Evolutionary conservation across 352 stramenopile species (phyloP), one percentile per base, ranked within the genome.

Genomic region (Globisporangium takayamanum): DNA sequence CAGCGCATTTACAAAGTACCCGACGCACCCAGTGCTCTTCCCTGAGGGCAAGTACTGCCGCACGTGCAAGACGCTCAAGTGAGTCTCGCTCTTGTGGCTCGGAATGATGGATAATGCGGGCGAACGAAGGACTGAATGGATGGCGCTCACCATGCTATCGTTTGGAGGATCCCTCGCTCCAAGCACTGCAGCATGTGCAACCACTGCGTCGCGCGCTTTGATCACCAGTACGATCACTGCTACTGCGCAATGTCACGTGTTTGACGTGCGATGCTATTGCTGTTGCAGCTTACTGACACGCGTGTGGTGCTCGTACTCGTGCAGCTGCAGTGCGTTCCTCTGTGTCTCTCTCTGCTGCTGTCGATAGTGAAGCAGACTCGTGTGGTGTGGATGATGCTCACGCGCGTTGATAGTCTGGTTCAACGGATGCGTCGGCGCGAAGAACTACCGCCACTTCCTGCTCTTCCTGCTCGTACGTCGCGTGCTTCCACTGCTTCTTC

Each of bases 121-220:
- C 14, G 36, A 15, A n/a, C 47, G 25, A 36, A 36, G 3, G 30
- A 7, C 3, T 36, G 30, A 36, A 36, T 4, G 33, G 6, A 39
- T 6, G 22, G 7, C 47, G 14, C 22, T 20, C 46, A 25, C 54
- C 30, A 42, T 14, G 26, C 16, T 14, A 14, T 53, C 14, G 37
- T 51, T 15, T 55, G 26, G 47, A 92, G 81, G 56, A 55, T 94
- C 12, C 85, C 89, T 7, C 69, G 89, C 16, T 96, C 85, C 33
- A 97, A 97, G 67, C 89, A 97, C 73, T 97, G 89, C 53, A 64
- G 84, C 45, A 66, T 96, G 56, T 97, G 89, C 70, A 85, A 95
- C 50, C 76, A 87, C 33, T 97, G 89, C 55, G 79, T 96, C 46
- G 80, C 73, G 20, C 78, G 86, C 67, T 97, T 97, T 50, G 89